These are phyloP conservation scores for Globisporangium irregulare DNA, from an alignment of 352 stramenopile species.

Conservation along the genomic window DNA sequence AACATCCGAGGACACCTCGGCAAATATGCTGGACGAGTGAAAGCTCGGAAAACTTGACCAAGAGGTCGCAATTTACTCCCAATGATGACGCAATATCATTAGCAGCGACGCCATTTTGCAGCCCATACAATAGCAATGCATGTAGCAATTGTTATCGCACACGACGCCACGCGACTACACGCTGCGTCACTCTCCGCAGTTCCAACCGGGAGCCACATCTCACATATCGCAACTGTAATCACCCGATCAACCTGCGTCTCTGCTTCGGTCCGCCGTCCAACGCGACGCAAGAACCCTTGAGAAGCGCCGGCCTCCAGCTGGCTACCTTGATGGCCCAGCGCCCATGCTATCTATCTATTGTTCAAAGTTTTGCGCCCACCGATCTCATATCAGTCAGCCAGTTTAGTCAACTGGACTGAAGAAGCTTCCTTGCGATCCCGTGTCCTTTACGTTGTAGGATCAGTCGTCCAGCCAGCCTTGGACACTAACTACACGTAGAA, in stretches of 20 bases:
- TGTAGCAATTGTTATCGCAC: neutral
- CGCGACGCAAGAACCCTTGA: neutral
- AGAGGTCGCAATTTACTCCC: neutral
- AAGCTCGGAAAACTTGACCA: neutral
- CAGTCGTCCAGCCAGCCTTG: neutral
- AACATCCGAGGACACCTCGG: too few relatives aligned
- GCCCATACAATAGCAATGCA: neutral
- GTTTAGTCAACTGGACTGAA: neutral
- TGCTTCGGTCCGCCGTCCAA: neutral
- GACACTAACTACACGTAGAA: neutral
- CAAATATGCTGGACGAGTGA: neutral
- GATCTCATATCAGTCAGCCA: neutral
- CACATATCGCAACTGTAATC: neutral
- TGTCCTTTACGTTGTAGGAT: neutral
- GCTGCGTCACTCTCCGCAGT: neutral
- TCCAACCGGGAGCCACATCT: neutral
- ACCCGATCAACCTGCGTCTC: neutral
- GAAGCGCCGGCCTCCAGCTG: neutral
- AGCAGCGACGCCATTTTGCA: neutral
- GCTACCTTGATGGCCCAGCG: neutral
- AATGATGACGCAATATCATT: neutral
- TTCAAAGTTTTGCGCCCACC: neutral
- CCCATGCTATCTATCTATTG: neutral
- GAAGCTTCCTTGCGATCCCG: constrained; percentile 3
- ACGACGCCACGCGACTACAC: neutral